A percentile compares a stretch with the other conserved stretches of the same genome.
These are phyloP conservation scores for Aspergillus bertholletiae DNA, from an alignment of 495 filamentous ascomycete genomes.

Conservation along the genomic window DNA sequence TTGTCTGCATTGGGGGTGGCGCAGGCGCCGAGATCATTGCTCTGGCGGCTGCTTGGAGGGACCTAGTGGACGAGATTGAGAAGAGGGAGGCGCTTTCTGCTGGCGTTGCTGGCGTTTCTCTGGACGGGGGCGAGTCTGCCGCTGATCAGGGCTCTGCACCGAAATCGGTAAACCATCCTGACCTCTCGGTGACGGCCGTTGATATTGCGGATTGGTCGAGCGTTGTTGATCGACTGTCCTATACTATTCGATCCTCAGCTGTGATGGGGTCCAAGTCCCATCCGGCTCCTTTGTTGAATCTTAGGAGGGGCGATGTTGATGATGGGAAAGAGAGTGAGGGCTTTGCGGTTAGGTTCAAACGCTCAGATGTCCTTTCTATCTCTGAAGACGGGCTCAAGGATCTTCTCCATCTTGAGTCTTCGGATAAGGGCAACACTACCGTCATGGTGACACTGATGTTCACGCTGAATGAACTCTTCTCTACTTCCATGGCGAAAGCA, in stretches of 20 bases:
- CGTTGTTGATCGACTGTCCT: conserved; percentile 54
- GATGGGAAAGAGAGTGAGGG: conserved; percentile 39
- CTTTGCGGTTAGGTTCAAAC: conserved; percentile 50
- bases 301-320: conserved; percentile 28
- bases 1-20: conserved; percentile 79
- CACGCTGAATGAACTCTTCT: conserved; percentile 95
- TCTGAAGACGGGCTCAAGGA: conserved; percentile 33
- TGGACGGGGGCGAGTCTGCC: conserved; percentile 16
- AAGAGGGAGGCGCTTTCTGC: conserved; percentile 1
- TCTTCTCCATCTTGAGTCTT: conserved; percentile 26
- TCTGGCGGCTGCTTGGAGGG: conserved; percentile 59
- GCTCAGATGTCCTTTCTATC: conserved; percentile 60
- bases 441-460: conserved; percentile 80
- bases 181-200: conserved; percentile 59
- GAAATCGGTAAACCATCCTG: neutral
- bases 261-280: conserved; percentile 29
- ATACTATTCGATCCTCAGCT: conserved; percentile 29
- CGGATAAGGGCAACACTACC: conserved; percentile 16
- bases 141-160: neutral
- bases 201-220: conserved; percentile 77
- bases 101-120: conserved; percentile 16
- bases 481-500: conserved; percentile 65
- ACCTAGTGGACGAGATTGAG: conserved; percentile 22
- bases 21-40: conserved; percentile 82
- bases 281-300: conserved; percentile 54